Evolutionary conservation across 306 rosid species (phyloP).

Genomic region (Trifolium pratense): DNA sequence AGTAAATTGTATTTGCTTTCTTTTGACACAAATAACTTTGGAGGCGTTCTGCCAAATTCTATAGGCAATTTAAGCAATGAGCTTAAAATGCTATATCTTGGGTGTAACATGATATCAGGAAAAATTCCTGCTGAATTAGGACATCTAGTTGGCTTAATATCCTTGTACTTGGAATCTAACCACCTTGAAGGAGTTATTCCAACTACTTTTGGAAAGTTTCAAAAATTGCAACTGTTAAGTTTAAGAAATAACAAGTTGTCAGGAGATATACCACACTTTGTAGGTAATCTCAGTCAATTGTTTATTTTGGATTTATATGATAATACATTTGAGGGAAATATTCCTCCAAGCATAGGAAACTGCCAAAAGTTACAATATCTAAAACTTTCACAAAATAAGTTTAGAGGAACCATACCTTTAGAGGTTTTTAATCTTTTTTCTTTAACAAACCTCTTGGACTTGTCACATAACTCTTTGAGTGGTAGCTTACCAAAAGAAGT

Average conservation of each 20-base stretch:
- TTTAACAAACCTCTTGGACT: conserved; percentile 21
- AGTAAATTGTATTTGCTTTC: neutral
- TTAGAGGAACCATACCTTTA: conserved; percentile 43
- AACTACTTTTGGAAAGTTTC: conserved; percentile 26
- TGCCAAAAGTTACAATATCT: neutral
- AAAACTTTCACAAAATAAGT: conserved; percentile 1
- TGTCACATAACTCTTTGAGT: conserved; percentile 41
- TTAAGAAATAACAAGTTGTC: conserved; percentile 21
- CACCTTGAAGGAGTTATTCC: conserved; percentile 39
- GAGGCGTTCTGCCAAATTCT: conserved; percentile 36
- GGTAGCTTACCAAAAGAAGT: conserved; percentile 40
- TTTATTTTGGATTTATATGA: rapidly evolving
- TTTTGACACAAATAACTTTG: conserved; percentile 38
- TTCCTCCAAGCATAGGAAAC: conserved; percentile 38
- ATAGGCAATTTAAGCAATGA: neutral
- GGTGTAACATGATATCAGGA: conserved; percentile 8
- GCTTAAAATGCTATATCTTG: neutral
- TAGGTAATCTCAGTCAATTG: conserved; percentile 44
- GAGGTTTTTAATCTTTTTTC: conserved; percentile 18
- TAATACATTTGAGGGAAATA: conserved; percentile 42
- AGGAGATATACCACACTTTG: conserved; percentile 17
- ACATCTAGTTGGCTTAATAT: neutral
- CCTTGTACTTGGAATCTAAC: rapidly evolving
- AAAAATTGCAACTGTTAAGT: rapidly evolving
- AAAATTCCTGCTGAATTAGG: conserved; percentile 32